Evolutionary conservation across 768 basidiomycete genomes (phyloP).

Genomic region (Collybiopsis confluens): DNA sequence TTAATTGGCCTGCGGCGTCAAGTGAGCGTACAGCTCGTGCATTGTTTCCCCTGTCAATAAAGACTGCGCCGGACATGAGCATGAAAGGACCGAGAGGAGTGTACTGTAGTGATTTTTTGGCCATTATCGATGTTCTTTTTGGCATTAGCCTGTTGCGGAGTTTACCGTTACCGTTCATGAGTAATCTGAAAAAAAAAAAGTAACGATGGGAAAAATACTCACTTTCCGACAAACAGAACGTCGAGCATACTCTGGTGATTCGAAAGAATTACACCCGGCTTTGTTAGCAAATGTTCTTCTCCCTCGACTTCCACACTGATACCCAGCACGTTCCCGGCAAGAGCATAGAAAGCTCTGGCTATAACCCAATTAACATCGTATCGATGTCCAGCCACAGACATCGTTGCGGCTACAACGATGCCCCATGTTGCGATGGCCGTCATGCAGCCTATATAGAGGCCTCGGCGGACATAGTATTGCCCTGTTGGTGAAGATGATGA

Average conservation of each 20-base stretch:
- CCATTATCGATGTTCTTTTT: slow-evolving; percentile 78
- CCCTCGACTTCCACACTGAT: slow-evolving; percentile 79
- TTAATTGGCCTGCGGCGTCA: slow-evolving; percentile 68
- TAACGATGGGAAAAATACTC: slow-evolving; percentile 22
- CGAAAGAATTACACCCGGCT: slow-evolving; percentile 70
- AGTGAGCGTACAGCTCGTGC: slow-evolving; percentile 71
- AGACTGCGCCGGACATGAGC: slow-evolving; percentile 85
- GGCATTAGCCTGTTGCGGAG: slow-evolving; percentile 65
- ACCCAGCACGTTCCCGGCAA: slow-evolving; percentile 61
- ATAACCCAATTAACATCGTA: slow-evolving; percentile 81
- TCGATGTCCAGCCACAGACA: slow-evolving; percentile 63
- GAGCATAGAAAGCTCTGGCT: slow-evolving; percentile 78
- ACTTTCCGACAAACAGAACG: slow-evolving; percentile 79
- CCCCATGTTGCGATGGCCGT: slow-evolving; percentile 71
- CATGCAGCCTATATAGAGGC: slow-evolving; percentile 68
- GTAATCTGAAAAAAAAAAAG: slow-evolving; percentile 6
- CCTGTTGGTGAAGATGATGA: slow-evolving; percentile 50
- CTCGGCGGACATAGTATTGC: slow-evolving; percentile 69
- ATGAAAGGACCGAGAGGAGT: slow-evolving; percentile 90
- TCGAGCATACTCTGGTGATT: slow-evolving; percentile 97
- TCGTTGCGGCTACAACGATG: slow-evolving; percentile 58
- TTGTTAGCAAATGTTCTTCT: slow-evolving; percentile 61
- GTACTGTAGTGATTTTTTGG: slow-evolving; percentile 86
- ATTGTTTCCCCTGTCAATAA: slow-evolving; percentile 84
- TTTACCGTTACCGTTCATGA: too few species aligned